Evolutionary conservation across 2,329 filamentous ascomycete genomes (phyloP), one percentile per base, ranked within the genome.

Genomic region (Coniochaeta prunicola): DNA sequence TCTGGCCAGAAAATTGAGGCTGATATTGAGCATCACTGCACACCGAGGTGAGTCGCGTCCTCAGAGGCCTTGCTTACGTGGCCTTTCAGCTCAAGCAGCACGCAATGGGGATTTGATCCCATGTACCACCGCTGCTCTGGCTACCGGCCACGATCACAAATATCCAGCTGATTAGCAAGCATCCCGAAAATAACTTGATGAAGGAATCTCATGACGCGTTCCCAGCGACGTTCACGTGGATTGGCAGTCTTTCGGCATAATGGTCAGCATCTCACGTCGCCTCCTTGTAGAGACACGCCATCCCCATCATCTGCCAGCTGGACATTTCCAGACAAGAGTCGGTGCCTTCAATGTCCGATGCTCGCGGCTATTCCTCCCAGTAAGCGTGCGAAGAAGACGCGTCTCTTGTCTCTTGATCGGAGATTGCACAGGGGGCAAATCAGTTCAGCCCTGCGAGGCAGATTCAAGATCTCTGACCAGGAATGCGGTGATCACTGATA

Each of bases 381-480:
- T 50, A 13, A 26, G 45, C 45, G 26, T 28, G 24, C 45, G n/a
- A 26, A 30, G 21, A 30, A 10, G 45, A 28, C 45, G 26, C 45
- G 33, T 54, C 53, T 36, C 28, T 53, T 30, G n/a, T n/a, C n/a
- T n/a, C n/a, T 21, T 17, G 30, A 54, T 54, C 28, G 33, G 53
- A 54, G 53, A 54, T 54, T 54, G 30, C 53, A n/a, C 45, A 55
- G 10, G 33, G 53, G 48, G 48, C 3, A n/a, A n/a, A n/a, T 4
- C 9, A 21, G 12, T 24, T 56, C 54, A 56, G 54, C 54, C 54
- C 54, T 56, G 36, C 24, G 13, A 56, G 54, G 54, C 54, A 56
- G 33, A 56, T 42, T 56, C 30, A 19, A 7, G 24, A 50, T 50
- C 45, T 4, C 12, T 8, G 40, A 45, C 38, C 10, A 10, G 38